Evolutionary conservation across 75 land plant species (phyloP).

Genomic region (Gnetum montanum): DNA sequence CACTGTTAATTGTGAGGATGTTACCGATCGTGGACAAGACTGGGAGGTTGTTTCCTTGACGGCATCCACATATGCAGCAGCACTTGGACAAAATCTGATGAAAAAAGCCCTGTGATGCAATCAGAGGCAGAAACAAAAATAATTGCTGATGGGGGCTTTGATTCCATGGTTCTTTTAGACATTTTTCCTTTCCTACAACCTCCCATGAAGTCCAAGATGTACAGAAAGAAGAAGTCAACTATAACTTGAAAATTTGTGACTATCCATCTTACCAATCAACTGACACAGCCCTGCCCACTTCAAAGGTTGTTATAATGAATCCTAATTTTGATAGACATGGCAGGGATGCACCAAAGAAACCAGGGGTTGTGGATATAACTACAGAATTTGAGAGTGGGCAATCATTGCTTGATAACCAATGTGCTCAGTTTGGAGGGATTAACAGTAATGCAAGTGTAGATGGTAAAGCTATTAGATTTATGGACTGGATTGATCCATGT

Average conservation of each 20-base stretch:
- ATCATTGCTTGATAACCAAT: too few relatives aligned
- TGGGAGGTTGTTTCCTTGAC: slow-evolving; percentile 76
- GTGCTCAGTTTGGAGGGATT: too few relatives aligned
- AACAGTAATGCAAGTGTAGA: too few relatives aligned
- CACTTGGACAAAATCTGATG: slow-evolving; percentile 38
- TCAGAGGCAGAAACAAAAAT: not conserved
- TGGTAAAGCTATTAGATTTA: slow-evolving; percentile 7
- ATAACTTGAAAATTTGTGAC: too few relatives aligned
- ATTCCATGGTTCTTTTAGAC: slow-evolving; percentile 41
- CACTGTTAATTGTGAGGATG: not conserved
- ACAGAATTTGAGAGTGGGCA: too few relatives aligned
- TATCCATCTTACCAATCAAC: slow-evolving; percentile 8
- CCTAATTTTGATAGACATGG: too few relatives aligned
- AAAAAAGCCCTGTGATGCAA: too few relatives aligned
- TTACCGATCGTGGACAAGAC: slow-evolving; percentile 7
- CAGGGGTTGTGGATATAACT: too few relatives aligned
- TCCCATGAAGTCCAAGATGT: slow-evolving; percentile 46
- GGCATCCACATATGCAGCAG: slow-evolving; percentile 67
- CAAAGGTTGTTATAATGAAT: too few relatives aligned
- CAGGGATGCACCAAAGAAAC: too few relatives aligned
- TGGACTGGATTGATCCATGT: slow-evolving; percentile 22
- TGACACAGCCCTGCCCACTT: too few relatives aligned
- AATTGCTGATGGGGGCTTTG: slow-evolving; percentile 17
- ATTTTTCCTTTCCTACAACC: slow-evolving; percentile 41
- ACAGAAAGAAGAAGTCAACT: slow-evolving; percentile 23